Conservation (phyloP, 176 grass and related monocot genomes). For the Puya raimondii region DNA sequence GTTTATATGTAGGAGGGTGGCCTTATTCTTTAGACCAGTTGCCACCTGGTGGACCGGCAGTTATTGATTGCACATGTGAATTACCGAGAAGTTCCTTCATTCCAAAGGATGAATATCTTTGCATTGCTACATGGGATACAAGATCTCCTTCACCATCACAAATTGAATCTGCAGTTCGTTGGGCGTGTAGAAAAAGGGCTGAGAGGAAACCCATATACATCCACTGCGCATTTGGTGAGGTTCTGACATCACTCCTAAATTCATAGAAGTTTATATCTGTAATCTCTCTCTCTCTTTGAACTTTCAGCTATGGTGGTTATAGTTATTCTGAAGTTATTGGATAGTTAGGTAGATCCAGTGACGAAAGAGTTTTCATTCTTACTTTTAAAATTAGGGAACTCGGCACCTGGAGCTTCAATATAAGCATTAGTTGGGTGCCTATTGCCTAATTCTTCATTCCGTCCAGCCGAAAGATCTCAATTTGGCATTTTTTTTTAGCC, state of each 20-base stretch:
- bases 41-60: constrained; percentile 53
- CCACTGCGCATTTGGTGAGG: constrained; percentile 85
- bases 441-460: no score
- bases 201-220: constrained; percentile 60
- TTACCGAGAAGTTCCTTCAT: constrained; percentile 51
- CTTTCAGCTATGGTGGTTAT: neutral
- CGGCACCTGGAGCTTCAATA: no score
- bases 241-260: constrained; percentile 5
- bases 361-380: no score
- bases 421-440: no score
- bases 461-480: no score
- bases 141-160: constrained; percentile 48
- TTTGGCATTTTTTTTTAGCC: no score
- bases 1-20: constrained; percentile 60
- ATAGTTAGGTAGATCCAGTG: no score
- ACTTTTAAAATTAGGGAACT: no score
- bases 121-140: constrained; percentile 70
- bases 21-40: constrained; percentile 47
- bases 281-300: neutral
- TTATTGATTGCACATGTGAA: constrained; percentile 90
- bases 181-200: constrained; percentile 63
- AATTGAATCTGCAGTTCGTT: constrained; percentile 60
- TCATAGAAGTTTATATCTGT: neutral
- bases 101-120: constrained; percentile 55
- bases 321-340: no score